phyloP scores from a whole-genome alignment of 2,329 filamentous ascomycete genomes.

The Rachicladosporium sp. region DNA sequence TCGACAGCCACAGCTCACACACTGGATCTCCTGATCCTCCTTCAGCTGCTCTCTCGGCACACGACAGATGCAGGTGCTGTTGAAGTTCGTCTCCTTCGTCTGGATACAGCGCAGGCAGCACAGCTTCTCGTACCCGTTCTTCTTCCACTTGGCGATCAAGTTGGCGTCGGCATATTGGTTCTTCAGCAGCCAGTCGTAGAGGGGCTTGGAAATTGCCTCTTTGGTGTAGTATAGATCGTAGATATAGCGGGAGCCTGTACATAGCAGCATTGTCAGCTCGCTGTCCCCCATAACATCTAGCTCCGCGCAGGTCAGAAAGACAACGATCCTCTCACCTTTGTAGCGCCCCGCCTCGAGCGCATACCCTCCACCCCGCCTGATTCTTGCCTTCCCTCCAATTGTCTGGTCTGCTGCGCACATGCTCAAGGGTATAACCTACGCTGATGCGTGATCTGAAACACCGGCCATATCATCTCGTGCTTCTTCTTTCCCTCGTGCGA shows the following conservation, averaged over 20 bases:
- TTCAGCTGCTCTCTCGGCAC: conserved; percentile 84
- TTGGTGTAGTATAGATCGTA: conserved; percentile 98
- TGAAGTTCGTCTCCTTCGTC: conserved; percentile 99
- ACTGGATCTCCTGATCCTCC: conserved; percentile 81
- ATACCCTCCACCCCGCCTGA: too few species aligned
- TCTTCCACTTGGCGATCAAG: conserved; percentile 99
- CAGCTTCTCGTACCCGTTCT: conserved; percentile 96
- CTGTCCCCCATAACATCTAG: too few species aligned
- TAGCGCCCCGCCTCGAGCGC: too few species aligned
- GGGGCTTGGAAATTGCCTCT: conserved; percentile 78
- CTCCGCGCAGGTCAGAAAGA: too few species aligned
- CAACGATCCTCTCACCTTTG: too few species aligned
- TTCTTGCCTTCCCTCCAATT: too few species aligned
- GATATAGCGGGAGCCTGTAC: conserved; percentile 62
- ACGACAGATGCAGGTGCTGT: conserved; percentile 91
- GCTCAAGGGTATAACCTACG: conserved; percentile 38
- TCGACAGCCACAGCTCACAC: conserved; percentile 86
- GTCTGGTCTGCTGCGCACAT: neutral
- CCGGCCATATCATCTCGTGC: conserved; percentile 89
- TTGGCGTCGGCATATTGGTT: conserved; percentile 91
- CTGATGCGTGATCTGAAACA: conserved; percentile 95
- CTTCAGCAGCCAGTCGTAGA: conserved; percentile 96
- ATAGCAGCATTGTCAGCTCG: too few species aligned
- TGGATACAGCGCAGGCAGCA: conserved; percentile 95
- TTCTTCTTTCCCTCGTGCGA: conserved; percentile 68